Percentiles rank a stretch among this genome's conserved stretches.
phyloP scores from a whole-genome alignment of 306 rosid genomes.

The Acacia melanoxylon region DNA sequence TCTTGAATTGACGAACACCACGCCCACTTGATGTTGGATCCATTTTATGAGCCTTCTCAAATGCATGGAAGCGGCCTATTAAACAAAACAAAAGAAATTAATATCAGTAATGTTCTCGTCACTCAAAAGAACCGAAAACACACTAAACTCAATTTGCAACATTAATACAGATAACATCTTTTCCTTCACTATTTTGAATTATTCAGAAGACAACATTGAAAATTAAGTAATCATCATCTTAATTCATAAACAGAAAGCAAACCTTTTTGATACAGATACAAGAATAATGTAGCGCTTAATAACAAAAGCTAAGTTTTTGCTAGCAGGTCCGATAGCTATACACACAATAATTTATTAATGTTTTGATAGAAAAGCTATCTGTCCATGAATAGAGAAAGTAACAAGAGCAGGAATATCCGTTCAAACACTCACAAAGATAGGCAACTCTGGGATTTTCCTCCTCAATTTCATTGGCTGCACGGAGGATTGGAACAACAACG shows the following conservation, averaged over 20 bases:
- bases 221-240: neutral
- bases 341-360: neutral
- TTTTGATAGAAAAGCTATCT: neutral
- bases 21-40: constrained; percentile 89
- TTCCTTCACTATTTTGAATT: too few relatives aligned
- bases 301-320: neutral
- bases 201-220: neutral
- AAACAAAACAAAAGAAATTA: constrained; percentile 29
- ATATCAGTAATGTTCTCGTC: neutral
- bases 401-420: neutral
- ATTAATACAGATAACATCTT: too few relatives aligned
- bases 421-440: constrained; percentile 70
- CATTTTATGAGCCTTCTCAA: constrained; percentile 79
- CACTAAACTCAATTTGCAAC: neutral
- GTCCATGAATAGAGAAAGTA: neutral
- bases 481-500: constrained; percentile 70
- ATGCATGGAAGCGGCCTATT: constrained; percentile 96
- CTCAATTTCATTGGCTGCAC: constrained; percentile 87
- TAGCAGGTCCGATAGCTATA: neutral
- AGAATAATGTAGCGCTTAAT: neutral
- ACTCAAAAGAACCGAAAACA: constrained; percentile 9
- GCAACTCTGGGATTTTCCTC: constrained; percentile 75
- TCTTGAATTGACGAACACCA: constrained; percentile 96
- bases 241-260: constrained; percentile 9
- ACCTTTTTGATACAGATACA: neutral